Base-by-base conservation (phyloP, 805 yeast genomes). In the Saturnispora galanensis region DNA sequence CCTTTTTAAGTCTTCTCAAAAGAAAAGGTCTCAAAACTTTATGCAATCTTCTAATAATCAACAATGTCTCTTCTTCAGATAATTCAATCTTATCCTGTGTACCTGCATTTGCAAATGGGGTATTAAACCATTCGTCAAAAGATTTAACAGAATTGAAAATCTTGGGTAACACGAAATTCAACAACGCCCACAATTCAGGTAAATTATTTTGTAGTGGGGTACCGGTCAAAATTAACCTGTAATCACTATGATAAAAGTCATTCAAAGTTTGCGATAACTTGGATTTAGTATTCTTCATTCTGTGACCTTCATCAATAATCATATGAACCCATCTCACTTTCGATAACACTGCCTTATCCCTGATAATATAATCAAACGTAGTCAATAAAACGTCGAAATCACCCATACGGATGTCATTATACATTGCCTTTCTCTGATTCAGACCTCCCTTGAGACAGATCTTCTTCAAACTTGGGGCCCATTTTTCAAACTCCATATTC, bases 271-370 rank as follows among this genome's bases (percentile, higher is more conserved):
- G 68, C 0, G 90, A 81, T 45, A 84, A 66, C 57, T 84, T 84
- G 3, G 90, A 82, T 46, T 76, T 75, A 2, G 88, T 70, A 57
- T 84, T 84, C 59, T 84, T 84, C 88, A 84, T 81, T 65, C 94
- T 71, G 63, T 84, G 95, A 62, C 95, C 95, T 70, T 84, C 95
- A 69, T 84, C 95, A 52, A 84, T 84, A 52, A 84, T 83, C 90
- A 84, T 84, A 60, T 85, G 90, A 35, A 83, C 82, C 79, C 89
- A 84, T 50, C 74, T 74, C 52, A 81, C 76, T 55, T 80, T 81
- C 28, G 79, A 64, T 54, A 84, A 66, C 16, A 84, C 56, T 5
- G 88, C 81, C 50, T 86, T 74, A 57, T 84, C 95, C 56, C 82
- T 74, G 51, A 84, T 82, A 51, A 84, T 77, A 56, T 84, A 84